Conservation (phyloP, 78 protist genomes). For the Ministeria vibrans region DNA sequence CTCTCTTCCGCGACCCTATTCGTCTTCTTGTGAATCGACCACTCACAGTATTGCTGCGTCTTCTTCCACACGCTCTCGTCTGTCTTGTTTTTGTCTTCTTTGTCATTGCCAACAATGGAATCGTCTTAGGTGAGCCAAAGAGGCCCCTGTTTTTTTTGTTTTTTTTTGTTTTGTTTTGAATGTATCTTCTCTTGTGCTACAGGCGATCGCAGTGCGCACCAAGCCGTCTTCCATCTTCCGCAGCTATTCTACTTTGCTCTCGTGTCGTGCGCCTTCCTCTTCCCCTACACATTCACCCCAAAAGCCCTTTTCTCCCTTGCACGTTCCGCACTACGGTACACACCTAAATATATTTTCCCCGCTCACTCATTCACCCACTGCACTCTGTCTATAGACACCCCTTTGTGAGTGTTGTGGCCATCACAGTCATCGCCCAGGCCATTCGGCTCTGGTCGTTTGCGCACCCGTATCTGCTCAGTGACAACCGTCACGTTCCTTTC, state of each 20-base stretch:
- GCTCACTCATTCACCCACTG: no score
- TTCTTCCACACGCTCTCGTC: not conserved
- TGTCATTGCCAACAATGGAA: not conserved
- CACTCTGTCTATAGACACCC: no score
- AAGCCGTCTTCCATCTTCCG: not conserved
- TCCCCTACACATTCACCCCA: no score
- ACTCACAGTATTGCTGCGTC: no score
- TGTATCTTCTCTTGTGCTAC: not conserved
- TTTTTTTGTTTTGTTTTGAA: not conserved
- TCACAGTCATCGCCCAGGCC: no score
- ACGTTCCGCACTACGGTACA: no score
- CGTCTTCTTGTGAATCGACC: no score
- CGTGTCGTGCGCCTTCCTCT: not conserved
- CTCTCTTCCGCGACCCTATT: no score
- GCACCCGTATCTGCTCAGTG: not conserved
- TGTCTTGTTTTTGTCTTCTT: not conserved
- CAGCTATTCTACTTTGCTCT: not conserved
- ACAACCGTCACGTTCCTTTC: not conserved
- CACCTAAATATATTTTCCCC: no score
- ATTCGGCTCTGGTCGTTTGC: no score
- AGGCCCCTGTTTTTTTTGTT: not conserved
- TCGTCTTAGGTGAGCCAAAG: not conserved
- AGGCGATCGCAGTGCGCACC: not conserved
- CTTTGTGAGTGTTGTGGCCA: no score
- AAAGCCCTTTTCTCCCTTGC: no score